Evolutionary conservation across 352 stramenopile genomes (phyloP), one percentile per base, ranked within the genome.

Genomic region (Phytophthora uliginosa): DNA sequence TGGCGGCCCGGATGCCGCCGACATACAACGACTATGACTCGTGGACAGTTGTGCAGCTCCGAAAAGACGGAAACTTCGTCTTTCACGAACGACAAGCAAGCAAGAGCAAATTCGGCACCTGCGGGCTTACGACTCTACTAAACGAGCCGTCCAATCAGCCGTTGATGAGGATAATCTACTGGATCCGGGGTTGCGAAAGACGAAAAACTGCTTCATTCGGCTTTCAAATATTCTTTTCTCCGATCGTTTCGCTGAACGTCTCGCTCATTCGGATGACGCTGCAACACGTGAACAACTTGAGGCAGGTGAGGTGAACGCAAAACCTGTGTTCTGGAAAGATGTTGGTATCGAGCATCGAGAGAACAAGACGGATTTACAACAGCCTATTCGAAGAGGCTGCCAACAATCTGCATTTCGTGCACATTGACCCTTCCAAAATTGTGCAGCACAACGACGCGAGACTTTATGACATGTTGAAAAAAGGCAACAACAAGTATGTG

Each of bases 11-110:
- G 26, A 31, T 31, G 24, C 45, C 45, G 8, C 45, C 45, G n/a
- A 52, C 45, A 26, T 52, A n/a, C 26, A 52, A 52, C 26, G n/a
- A 52, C n/a, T 17, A 52, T 52, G 45, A 52, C 26, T 52, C n/a
- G n/a, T 52, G 45, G n/a, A 52, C 45, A 5, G 45, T 28, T 24
- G 45, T 7, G n/a, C 18, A 52, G 18, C 26, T 52, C 1, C 18
- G 45, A 18, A 52, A 52, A n/a, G n/a, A n/a, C 45, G n/a, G 18
- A 52, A 12, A n/a, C 45, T 52, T 17, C 45, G 45, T 4, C 8
- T 52, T 7, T 18, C 45, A 7, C 18, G 45, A 26, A 7, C n/a
- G n/a, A 52, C 45, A n/a, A 52, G n/a, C 45, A 28, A 52, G n/a
- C 45, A 52, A n/a, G 45, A 52, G 12, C 45, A 26, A 26, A 52